Evolutionary conservation across 208 protist species (phyloP), one percentile per base, ranked within the genome.

Genomic region (Blastocrithidia nonstop): DNA sequence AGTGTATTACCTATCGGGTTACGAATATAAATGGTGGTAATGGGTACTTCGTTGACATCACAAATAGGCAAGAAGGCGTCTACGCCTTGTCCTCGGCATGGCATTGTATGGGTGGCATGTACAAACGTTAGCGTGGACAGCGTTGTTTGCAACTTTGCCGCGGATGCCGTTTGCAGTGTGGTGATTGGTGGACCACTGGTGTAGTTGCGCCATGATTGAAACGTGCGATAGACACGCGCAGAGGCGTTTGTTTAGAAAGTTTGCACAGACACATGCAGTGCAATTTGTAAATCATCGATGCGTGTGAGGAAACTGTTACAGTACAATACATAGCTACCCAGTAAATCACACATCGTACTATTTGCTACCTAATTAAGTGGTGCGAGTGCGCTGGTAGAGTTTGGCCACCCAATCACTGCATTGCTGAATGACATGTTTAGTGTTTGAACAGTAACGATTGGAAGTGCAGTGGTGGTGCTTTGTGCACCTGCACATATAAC

Each of bases 31-130:
- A 61, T 45, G 1, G 37, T 52, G 11, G 58, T 68, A n/a, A 31
- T 45, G 21, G 60, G 37, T 0, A 28, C 24, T 37, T 73, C 57
- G 7, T 19, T 20, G 0, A 19, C 8, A 0, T 22, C 26, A 32
- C 71, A 79, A 3, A 35, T 42, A 2, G 65, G 66, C 0, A 79
- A 41, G 31, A 68, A 79, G n/a, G 43, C 24, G 49, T 73, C 73
- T 33, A 60, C 66, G 1, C 36, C 38, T 24, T 39, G 6, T 17
- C 33, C 45, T 9, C 71, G 60, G 33, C 71, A 79, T 13, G 71
- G 71, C 42, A 62, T 55, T 3, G 49, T 40, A 41, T 74, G 74
- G 13, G 9, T 25, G 21, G 58, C 66, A 0, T 27, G 27, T 11
- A 23, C 19, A 29, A 55, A 61, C 8, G 50, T 35, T 16, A 69